Base-by-base conservation (phyloP, 2,329 filamentous ascomycete genomes). In the Colletotrichum tamarilloi region DNA sequence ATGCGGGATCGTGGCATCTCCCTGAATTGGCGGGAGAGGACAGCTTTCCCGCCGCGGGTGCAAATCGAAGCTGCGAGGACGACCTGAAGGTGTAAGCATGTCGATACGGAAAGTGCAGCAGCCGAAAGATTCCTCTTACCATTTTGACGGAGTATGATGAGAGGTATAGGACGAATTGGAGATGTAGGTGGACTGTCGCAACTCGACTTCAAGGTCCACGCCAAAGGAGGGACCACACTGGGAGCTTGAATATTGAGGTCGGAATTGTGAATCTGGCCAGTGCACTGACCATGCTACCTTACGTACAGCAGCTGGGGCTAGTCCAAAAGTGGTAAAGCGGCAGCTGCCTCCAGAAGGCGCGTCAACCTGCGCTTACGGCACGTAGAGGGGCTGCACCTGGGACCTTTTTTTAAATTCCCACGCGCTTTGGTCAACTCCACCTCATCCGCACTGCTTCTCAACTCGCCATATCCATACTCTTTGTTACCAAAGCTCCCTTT, bases 61-160 rank as follows among this genome's bases (percentile, higher is more conserved):
- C 96, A 98, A 88, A 99, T 98, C 81, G 97, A 98, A 81, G 97
- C 97, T 85, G 96, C 97, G 84, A 99, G 94, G 84, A 99, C 95
- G 84, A 99, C 97, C 97, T 98, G 55, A 49, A 12, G 8, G n/a
- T 55, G 59, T 75, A 59, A 75, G 71, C 67, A 71, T 74, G 9
- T 7, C 42, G 28, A 42, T 22, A 52, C 16, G 26, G 14, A 38
- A 52, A 11, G 22, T 9, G 4, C 5, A 14, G 14, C n/a, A 9
- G 46, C 8, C 4, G 19, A 14, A n/a, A 62, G n/a, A 4, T 28
- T 5, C 42, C 42, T 66, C 46, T 68, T 62, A 75, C 74, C 74
- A 76, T 76, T 68, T 67, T 75, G 66, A 19, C n/a, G 59, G 49
- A 58, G 38, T 46, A 46, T 49, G 24, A 35, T 58, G 63, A 58